These are phyloP conservation scores for Comarum palustre DNA, from an alignment of 306 rosid genomes.

Conservation along the genomic window DNA sequence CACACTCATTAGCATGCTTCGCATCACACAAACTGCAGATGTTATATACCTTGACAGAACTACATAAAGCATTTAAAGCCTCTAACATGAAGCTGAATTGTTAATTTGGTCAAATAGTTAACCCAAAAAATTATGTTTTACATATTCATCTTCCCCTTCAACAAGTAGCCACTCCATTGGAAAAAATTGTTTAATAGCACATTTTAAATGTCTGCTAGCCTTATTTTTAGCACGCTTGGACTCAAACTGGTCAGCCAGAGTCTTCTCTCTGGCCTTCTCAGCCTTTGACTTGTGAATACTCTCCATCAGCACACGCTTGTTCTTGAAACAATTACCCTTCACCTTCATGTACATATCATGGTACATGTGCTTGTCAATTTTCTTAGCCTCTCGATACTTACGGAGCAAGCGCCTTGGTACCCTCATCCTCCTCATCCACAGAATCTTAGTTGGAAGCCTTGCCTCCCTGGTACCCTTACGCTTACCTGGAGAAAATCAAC, in stretches of 20 bases:
- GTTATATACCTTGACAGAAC: not conserved
- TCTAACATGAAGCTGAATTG: not conserved
- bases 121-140: not conserved
- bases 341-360: conserved; percentile 56
- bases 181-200: not conserved
- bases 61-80: not conserved
- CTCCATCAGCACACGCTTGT: conserved; percentile 54
- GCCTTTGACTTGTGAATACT: conserved; percentile 54
- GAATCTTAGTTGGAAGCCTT: conserved; percentile 53
- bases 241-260: conserved; percentile 46
- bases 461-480: conserved; percentile 66
- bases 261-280: conserved; percentile 50
- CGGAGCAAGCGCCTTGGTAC: conserved; percentile 51
- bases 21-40: not conserved
- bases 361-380: conserved; percentile 48
- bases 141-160: not conserved
- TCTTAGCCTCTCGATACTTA: conserved; percentile 45
- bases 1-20: not conserved
- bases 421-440: conserved; percentile 60
- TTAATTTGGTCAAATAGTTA: not conserved
- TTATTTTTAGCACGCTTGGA: conserved; percentile 47
- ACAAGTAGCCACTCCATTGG: not conserved
- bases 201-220: conserved; percentile 33
- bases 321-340: conserved; percentile 51
- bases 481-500: conserved; percentile 38